Conservation (phyloP, 257 asterid species). For the Handroanthus guayacan region DNA sequence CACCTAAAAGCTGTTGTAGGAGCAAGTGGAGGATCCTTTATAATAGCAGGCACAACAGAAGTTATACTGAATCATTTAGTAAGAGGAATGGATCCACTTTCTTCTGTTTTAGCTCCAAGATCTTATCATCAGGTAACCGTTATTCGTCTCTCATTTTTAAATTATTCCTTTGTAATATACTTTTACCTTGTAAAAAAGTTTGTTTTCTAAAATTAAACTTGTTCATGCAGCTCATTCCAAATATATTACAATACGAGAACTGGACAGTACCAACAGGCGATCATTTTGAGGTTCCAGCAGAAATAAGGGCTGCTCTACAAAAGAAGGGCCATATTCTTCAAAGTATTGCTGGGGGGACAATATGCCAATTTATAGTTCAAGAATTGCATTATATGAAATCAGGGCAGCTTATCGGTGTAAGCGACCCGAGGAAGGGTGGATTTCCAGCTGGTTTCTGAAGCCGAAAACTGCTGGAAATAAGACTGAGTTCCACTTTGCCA, state of each 20-base stretch:
- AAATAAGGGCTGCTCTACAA: conserved; percentile 42
- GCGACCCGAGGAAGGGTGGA: conserved; percentile 87
- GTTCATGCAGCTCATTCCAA: conserved; percentile 62
- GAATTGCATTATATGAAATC: conserved; percentile 36
- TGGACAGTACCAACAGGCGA: conserved; percentile 72
- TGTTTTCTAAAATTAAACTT: not conserved
- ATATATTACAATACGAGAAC: conserved; percentile 63
- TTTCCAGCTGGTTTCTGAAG: conserved; percentile 62
- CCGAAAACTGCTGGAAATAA: not conserved
- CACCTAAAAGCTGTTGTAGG: conserved; percentile 64
- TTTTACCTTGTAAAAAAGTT: not conserved
- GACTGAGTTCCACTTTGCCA: not conserved
- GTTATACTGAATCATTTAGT: conserved; percentile 62
- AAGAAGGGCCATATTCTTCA: conserved; percentile 63
- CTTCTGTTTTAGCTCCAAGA: conserved; percentile 73
- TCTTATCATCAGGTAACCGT: conserved; percentile 60
- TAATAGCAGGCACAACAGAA: conserved; percentile 57
- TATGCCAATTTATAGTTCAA: conserved; percentile 65
- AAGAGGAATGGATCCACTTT: conserved; percentile 67
- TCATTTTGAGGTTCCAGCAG: conserved; percentile 55
- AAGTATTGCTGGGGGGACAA: conserved; percentile 58
- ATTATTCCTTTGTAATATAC: no score
- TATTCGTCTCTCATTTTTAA: not conserved
- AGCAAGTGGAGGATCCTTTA: conserved; percentile 70
- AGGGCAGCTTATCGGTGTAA: conserved; percentile 55